Base-by-base conservation (phyloP, 257 asterid genomes). In the Solanum pinnatisectum region DNA sequence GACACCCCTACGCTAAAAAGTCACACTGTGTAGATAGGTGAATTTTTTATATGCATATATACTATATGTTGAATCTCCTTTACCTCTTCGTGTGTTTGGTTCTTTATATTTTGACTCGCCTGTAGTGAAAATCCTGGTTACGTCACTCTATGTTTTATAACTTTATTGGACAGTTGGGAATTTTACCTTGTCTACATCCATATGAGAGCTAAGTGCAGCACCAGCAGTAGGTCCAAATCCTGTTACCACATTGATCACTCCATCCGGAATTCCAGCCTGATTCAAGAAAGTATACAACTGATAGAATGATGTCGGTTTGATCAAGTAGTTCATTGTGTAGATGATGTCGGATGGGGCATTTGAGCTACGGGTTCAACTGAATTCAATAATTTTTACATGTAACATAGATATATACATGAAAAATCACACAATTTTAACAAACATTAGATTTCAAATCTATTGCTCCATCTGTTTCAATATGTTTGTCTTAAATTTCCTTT, bases 221-320 rank as follows among this genome's bases (percentile, higher is more conserved):
- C 94, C 94, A 49, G 90, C 92, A 10, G 89, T 86, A 2, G 87
- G 70, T 68, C 94, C 94, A 30, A 87, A 91, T 52, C 94, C 94
- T 32, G 94, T 86, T 32, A 92, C 91, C 35, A 92, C 91, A 30
- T 92, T 92, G 33, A 92, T 6, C 68, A 91, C 94, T 71, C 94
- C 94, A 87, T 89, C 90, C 1, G 94, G 93, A 70, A 92, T 78
- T 10, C 94, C 94, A 6, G 94, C 94, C 92, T 92, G 90, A 85
- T 87, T 40, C 46, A 12, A 65, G 18, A 67, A 39, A 6, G 10
- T 67, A 67, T 25, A 67, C 73, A 25, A 67, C 72, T 18, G 15
- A 40, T 10, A n/a, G 42, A 63, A 63, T 33, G 56, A 46, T 46
- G 56, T 46, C 20, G 7, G 63, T 16, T 18, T 15, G 13, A 33